phyloP scores from a whole-genome alignment of 2,329 filamentous ascomycete species.

The Alternaria burnsii region DNA sequence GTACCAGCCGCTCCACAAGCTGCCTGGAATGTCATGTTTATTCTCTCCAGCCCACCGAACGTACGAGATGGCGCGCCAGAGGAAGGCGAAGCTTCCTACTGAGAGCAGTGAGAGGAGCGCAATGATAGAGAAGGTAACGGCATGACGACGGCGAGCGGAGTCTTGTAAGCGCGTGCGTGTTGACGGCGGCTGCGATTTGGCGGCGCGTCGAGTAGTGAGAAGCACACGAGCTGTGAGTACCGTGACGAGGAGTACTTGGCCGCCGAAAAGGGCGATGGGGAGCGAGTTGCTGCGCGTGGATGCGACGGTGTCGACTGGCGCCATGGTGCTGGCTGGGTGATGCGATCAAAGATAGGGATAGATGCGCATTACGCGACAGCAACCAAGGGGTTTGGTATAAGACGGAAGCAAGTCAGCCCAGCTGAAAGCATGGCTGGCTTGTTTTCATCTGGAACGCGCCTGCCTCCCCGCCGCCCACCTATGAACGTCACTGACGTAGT shows the following conservation, averaged over 20 bases:
- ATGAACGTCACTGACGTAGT: slow-evolving; percentile 29
- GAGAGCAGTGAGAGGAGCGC: slow-evolving; percentile 57
- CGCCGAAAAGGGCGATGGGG: slow-evolving; percentile 43
- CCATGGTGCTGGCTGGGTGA: slow-evolving; percentile 34
- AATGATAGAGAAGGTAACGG: slow-evolving; percentile 55
- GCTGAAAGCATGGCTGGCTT: slow-evolving; percentile 20
- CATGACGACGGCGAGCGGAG: slow-evolving; percentile 41
- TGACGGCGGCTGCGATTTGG: slow-evolving; percentile 44
- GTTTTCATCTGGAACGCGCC: slow-evolving; percentile 40
- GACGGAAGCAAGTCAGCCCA: slow-evolving; percentile 4
- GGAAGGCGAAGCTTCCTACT: slow-evolving; percentile 56
- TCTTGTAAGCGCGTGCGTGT: slow-evolving; percentile 46
- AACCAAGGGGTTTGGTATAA: slow-evolving; percentile 6
- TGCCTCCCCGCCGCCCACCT: slow-evolving; percentile 34
- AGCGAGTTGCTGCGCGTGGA: slow-evolving; percentile 43
- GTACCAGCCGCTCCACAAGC: slow-evolving; percentile 51
- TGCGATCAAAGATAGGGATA: slow-evolving; percentile 13
- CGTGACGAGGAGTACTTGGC: slow-evolving; percentile 42
- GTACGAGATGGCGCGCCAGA: slow-evolving; percentile 60
- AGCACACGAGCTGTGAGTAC: slow-evolving; percentile 42
- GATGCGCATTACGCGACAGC: slow-evolving; percentile 25
- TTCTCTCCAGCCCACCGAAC: slow-evolving; percentile 58
- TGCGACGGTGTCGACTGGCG: slow-evolving; percentile 45
- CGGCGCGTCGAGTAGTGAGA: slow-evolving; percentile 41
- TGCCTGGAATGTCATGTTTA: slow-evolving; percentile 53